Evolutionary conservation across 345 rosid species (phyloP).

Genomic region (Cardamine occulta): DNA sequence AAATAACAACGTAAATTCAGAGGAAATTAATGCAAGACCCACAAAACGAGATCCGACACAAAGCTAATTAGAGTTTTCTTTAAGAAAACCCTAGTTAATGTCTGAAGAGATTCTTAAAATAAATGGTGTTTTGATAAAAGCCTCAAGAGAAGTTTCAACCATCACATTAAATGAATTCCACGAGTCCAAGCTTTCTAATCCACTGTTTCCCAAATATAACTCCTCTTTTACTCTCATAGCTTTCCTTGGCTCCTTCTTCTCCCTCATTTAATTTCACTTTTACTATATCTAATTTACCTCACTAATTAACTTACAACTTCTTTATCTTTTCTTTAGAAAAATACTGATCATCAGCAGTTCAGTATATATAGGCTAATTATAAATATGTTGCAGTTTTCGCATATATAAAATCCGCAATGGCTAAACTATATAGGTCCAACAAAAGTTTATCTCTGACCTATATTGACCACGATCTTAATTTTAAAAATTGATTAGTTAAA

Average conservation of each 20-base stretch:
- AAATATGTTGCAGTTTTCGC: not conserved
- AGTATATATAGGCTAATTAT: not conserved
- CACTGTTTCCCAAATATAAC: constrained; percentile 47
- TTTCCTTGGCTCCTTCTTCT: constrained; percentile 9
- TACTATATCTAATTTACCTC: not conserved
- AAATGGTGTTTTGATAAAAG: constrained; percentile 31
- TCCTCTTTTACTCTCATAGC: constrained; percentile 41
- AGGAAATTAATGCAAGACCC: constrained; percentile 47
- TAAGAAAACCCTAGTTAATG: constrained; percentile 45
- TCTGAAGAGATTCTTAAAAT: constrained; percentile 43
- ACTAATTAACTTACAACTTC: not conserved
- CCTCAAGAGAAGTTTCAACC: constrained; percentile 51
- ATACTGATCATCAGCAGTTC: not conserved
- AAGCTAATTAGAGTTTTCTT: constrained; percentile 45
- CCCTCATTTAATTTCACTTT: constrained; percentile 9
- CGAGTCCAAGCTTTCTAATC: constrained; percentile 67
- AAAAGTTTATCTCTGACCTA: not conserved
- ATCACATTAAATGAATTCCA: constrained; percentile 67
- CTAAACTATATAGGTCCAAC: not conserved
- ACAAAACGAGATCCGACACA: constrained; percentile 60
- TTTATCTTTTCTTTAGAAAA: not conserved
- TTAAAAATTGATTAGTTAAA: not conserved
- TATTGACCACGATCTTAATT: constrained; percentile 11
- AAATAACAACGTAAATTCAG: constrained; percentile 46
- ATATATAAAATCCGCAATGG: not conserved